Base-by-base conservation (phyloP, 805 yeast genomes). In the Barnettozyma botsteinii region DNA sequence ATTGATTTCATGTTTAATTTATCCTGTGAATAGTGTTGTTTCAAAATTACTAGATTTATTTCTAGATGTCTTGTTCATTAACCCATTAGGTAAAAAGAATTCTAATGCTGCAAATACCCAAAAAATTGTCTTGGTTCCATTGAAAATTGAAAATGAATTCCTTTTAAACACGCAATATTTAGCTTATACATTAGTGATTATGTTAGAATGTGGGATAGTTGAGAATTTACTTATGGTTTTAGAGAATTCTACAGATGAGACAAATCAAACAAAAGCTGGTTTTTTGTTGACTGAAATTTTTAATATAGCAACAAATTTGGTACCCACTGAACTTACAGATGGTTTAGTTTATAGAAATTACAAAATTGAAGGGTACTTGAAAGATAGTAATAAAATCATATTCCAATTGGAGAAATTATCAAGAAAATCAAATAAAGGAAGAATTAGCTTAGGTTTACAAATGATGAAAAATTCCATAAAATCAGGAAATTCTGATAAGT, bases 21-120 rank as follows among this genome's bases (percentile, higher is more conserved):
- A 72, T 38, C 78, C 77, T n/a, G 72, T 77, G 10, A 67, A 76
- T 2, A 57, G 68, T 28, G 60, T 81, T 19, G 73, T 85, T 30
- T 79, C 75, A 26, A 73, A 78, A 22, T 56, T 89, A 14, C 63
- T 91, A 48, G 94, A 86, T 52, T 67, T 88, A 3, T 67, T 89
- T 30, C 70, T 80, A 32, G 89, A 84, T 51, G 62, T 83, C 4
- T 64, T 93, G 32, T 62, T 80, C 42, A 75, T 85, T 12, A 68
- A 69, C 51, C 66, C 77, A 1, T 60, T 82, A 15, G 81, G 34
- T 18, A 46, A 47, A 40, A 47, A 43, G 19, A 14, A 42, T 11
- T 20, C 36, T 4, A n/a, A 38, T 3, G 34, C 41, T 4, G 40
- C 35, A 11, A 17, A 49, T 1, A 36, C 29, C 2, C 50, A 43